Conservation (phyloP, 495 filamentous ascomycete species). For the Pyrenula aspistea region DNA sequence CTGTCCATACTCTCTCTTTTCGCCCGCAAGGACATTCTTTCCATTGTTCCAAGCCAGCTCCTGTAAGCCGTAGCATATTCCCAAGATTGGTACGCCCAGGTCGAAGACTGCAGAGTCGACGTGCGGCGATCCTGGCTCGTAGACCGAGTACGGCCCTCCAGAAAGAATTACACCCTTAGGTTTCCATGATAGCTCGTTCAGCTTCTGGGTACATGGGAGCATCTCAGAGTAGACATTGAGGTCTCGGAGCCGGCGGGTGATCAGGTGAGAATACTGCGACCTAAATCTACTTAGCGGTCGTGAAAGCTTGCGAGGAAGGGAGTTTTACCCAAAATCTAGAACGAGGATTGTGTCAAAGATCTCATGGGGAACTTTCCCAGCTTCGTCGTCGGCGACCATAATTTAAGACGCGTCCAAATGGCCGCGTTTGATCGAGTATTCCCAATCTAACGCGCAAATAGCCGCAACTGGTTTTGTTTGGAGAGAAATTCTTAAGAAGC, state of each 20-base stretch:
- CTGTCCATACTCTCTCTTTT: constrained; percentile 61
- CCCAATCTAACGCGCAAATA: no score
- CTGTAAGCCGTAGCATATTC: constrained; percentile 74
- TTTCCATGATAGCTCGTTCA: constrained; percentile 64
- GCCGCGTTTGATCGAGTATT: no score
- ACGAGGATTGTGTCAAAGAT: constrained; percentile 55
- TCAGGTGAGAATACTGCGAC: constrained; percentile 60
- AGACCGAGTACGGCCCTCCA: constrained; percentile 66
- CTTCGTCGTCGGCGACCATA: constrained; percentile 19
- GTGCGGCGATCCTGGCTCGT: constrained; percentile 59
- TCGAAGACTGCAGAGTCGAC: constrained; percentile 73
- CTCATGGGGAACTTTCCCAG: constrained; percentile 35
- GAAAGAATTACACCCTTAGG: constrained; percentile 75
- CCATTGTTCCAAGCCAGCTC: constrained; percentile 69
- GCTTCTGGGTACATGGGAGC: constrained; percentile 82
- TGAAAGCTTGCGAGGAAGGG: constrained; percentile 7
- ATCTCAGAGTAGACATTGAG: constrained; percentile 86
- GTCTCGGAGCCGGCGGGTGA: constrained; percentile 62
- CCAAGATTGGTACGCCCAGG: constrained; percentile 61
- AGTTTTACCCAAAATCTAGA: constrained; percentile 50
- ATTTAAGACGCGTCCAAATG: no score
- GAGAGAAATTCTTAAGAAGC: no score
- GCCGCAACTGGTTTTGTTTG: no score
- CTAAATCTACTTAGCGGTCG: constrained; percentile 9
- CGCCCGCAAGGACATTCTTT: constrained; percentile 62